Conservation (phyloP, 2,329 filamentous ascomycete species). For the Teratosphaeria destructans region DNA sequence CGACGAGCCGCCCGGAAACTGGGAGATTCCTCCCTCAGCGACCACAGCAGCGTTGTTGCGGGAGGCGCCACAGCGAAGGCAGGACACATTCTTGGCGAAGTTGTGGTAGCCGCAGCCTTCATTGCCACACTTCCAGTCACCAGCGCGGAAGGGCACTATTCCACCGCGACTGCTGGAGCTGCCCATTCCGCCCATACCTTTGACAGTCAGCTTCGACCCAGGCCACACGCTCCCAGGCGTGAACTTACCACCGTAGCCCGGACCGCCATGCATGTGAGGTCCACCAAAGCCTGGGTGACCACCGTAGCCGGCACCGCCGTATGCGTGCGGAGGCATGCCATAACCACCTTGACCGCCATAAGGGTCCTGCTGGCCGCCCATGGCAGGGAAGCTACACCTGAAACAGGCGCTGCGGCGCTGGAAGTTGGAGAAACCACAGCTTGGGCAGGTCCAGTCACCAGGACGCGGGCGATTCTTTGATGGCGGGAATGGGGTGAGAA, state of each 20-base stretch:
- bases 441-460: slow-evolving; percentile 98
- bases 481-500: slow-evolving; percentile 91
- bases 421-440: slow-evolving; percentile 98
- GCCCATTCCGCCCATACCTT: slow-evolving; percentile 41
- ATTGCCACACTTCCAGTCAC: slow-evolving; percentile 97
- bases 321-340: slow-evolving; percentile 27
- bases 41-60: slow-evolving; percentile 89
- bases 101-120: slow-evolving; percentile 98
- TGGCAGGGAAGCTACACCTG: slow-evolving; percentile 97
- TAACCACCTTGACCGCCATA: slow-evolving; percentile 39
- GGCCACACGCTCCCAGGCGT: neutral
- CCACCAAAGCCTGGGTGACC: neutral
- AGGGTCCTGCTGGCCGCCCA: slow-evolving; percentile 65
- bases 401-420: slow-evolving; percentile 97
- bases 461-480: slow-evolving; percentile 97
- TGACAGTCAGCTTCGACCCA: neutral
- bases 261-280: slow-evolving; percentile 50
- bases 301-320: slow-evolving; percentile 31
- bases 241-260: slow-evolving; percentile 31
- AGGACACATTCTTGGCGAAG: slow-evolving; percentile 98
- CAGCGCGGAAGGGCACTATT: slow-evolving; percentile 87
- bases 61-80: slow-evolving; percentile 88
- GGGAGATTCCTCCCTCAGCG: slow-evolving; percentile 68
- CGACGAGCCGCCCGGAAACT: slow-evolving; percentile 16
- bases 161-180: slow-evolving; percentile 53